Base-by-base conservation (phyloP, 2,329 filamentous ascomycete genomes). In the Pestalotiopsis sp. region DNA sequence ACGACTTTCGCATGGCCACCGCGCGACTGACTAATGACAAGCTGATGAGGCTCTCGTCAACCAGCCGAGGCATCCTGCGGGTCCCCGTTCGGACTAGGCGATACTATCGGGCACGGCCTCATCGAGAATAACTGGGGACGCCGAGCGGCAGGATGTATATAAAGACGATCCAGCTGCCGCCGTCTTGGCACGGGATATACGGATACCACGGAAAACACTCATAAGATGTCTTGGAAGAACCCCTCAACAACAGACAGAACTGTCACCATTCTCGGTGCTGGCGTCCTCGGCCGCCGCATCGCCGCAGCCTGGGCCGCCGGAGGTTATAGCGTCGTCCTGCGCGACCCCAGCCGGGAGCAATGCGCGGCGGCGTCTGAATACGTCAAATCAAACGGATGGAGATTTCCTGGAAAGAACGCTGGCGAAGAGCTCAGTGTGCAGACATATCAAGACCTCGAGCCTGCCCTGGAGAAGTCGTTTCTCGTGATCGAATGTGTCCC, bases 201-300 rank as follows among this genome's bases (percentile, higher is more conserved):
- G 31, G 27, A 39, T 39, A 62, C 17, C 31, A 39, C 59, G 27
- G 12, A 56, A 41, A 66, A 2, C 36, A 52, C 25, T 58, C 45
- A 72, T 17, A 52, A 52, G 31, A 75, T 75, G 74, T 20, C 69
- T 27, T 71, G 74, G 68, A 66, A 68, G 36, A 68, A 70, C 17
- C 73, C 74, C 23, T 52, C 70, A n/a, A 73, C 74, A 20, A 64
- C 66, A 3, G 69, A 70, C 39, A 76, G 80, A 25, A 76, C 79
- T 3, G 77, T 84, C 31, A 73, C 77, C 4, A 71, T 84, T 14
- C 73, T 84, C 23, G 83, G 82, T 2, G 82, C 75, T 5, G 83
- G 82, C 1, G 82, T 84, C 0, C 75, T 84, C 0, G 82, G 82
- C 4, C 80, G 82, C 9, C 77, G 82, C 17, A 82, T 84, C 14